These are phyloP conservation scores for Lentinula raphanica DNA, from an alignment of 768 basidiomycete genomes.

Conservation along the genomic window DNA sequence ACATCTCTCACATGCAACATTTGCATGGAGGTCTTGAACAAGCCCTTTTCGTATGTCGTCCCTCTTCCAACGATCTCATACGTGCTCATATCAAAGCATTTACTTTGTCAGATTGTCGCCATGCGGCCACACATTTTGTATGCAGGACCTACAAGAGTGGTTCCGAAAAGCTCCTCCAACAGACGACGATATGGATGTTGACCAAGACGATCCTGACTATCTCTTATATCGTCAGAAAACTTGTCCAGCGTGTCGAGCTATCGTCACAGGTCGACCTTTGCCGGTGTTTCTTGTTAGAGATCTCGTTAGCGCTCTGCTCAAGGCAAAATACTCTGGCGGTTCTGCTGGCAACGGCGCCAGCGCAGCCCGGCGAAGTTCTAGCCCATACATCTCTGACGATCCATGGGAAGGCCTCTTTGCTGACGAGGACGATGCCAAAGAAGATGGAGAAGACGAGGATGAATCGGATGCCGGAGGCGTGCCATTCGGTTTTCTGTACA, in stretches of 20 bases:
- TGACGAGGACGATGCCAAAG: constrained; percentile 36
- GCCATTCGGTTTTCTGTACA: not conserved
- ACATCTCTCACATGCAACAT: constrained; percentile 66
- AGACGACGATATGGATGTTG: constrained; percentile 33
- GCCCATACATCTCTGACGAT: constrained; percentile 39
- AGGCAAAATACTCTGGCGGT: constrained; percentile 27
- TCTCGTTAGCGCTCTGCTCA: constrained; percentile 44
- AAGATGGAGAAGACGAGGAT: constrained; percentile 22
- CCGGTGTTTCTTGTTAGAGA: constrained; percentile 68
- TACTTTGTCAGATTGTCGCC: constrained; percentile 50
- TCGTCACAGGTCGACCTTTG: constrained; percentile 52
- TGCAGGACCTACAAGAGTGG: constrained; percentile 70
- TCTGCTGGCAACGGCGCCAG: constrained; percentile 9
- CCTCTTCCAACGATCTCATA: not conserved
- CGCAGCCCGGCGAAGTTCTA: constrained; percentile 17
- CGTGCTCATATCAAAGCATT: constrained; percentile 7
- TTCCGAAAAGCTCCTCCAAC: constrained; percentile 60
- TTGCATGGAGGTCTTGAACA: constrained; percentile 63
- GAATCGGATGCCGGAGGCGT: constrained; percentile 25
- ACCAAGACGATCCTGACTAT: constrained; percentile 35
- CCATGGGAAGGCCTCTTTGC: constrained; percentile 72
- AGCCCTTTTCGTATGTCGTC: constrained; percentile 59
- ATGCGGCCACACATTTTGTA: constrained; percentile 76
- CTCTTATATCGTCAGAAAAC: constrained; percentile 59
- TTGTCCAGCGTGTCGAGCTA: constrained; percentile 67